Base-by-base conservation (phyloP, 1,284 basidiomycete species). In the Clitocybe nebularis region DNA sequence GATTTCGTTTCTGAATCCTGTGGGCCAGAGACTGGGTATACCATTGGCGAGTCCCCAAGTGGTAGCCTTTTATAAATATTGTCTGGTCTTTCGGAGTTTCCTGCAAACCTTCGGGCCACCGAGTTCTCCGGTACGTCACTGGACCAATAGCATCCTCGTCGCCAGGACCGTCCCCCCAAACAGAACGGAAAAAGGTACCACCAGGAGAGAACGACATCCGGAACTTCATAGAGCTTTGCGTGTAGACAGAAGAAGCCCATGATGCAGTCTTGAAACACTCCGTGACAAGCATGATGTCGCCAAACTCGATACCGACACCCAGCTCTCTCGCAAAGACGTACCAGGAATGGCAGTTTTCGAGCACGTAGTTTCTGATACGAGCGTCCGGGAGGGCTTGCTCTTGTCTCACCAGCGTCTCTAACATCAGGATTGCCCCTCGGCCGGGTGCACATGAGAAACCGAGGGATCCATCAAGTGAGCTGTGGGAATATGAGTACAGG, bases 31-130 rank as follows among this genome's bases (percentile, higher is more conserved):
- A 43, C n/a, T 32, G 38, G 4, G 24, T 20, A 9, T 44, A 44
- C 5, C 32, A 19, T 13, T 34, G 25, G 2, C 44, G 46, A 13
- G 26, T 43, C 4, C 26, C 49, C 6, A 51, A 39, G n/a, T 41
- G 42, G 26, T 37, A 43, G 1, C 37, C 49, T 37, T 44, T 46
- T 13, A 51, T 29, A 19, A 51, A 51, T 13, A 51, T 39, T 1
- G 49, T 51, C 5, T 51, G 46, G 17, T 42, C 35, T 13, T 48
- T 46, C 4, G 36, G 17, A 28, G 33, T 14, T 3, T 22, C 21
- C n/a, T 38, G 19, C 1, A 36, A 21, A 20, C 36, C 41, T 26
- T 19, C 30, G 10, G 8, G 29, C 5, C 24, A 19, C 20, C 43
- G 42, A 25, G 42, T 49, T 38, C 45, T 43, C 34, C 50, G 40